Evolutionary conservation across 768 basidiomycete species (phyloP), one percentile per base, ranked within the genome.

Genomic region (Pseudohyphozyma bogoriensis): DNA sequence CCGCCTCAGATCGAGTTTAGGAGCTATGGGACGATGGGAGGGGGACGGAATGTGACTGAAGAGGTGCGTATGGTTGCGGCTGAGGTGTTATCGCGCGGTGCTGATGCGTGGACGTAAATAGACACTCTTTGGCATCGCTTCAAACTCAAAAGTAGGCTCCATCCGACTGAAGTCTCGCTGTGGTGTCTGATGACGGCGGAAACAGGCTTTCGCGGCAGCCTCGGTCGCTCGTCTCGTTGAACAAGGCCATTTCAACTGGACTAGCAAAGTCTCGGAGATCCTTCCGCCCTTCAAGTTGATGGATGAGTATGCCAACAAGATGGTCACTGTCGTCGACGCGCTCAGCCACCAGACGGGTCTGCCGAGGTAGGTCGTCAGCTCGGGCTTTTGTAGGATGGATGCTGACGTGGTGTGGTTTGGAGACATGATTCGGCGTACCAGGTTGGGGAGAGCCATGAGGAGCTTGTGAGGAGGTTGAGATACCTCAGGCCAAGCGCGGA

Each of bases 271-370:
- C n/a, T 15, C 47, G 11, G 10, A 26, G 18, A 26, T 58, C 7
- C 26, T 51, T 11, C 56, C 56, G 4, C 72, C 60, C 16, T 80
- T 79, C 77, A 49, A 63, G 55, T 72, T 79, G 22, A 70, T 70
- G 64, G 78, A 79, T 60, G 63, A 71, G 26, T 77, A 73, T 73
- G 76, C 77, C 0, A 74, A 68, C 16, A 63, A 72, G 54, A 73
- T 70, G 47, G 74, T 74, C 0, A 74, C 70, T 47, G 13, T 79
- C 10, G 65, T 71, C 5, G 78, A 79, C 59, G 69, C 75, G 0
- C 60, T 78, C 24, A 71, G 77, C 6, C 79, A 78, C 28, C 71
- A 74, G 10, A 74, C 77, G 28, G 79, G 78, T 6, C 4, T 79
- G 22, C 72, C 72, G 3, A 66, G 75, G 51, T 52, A 20, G 10